These are phyloP conservation scores for Metarhizium rileyi DNA, from an alignment of 2,329 filamentous ascomycete species.

Conservation along the genomic window DNA sequence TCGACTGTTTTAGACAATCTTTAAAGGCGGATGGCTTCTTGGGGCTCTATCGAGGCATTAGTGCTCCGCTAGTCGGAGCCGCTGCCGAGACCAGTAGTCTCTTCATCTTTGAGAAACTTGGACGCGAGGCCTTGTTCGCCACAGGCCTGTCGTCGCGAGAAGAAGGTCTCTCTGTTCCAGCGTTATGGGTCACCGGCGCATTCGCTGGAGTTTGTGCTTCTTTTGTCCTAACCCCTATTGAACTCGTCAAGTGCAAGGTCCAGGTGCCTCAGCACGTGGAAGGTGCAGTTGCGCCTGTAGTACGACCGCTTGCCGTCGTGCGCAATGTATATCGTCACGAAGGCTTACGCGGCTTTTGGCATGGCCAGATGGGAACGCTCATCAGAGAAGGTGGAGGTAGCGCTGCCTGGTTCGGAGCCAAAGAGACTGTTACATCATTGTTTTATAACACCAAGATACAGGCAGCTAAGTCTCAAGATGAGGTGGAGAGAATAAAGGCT, in stretches of 20 bases:
- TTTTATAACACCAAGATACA: constrained; percentile 52
- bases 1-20: constrained; percentile 90
- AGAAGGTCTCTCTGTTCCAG: constrained; percentile 60
- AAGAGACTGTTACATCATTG: constrained; percentile 66
- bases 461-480: constrained; percentile 26
- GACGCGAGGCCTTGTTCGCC: constrained; percentile 55
- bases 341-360: constrained; percentile 84
- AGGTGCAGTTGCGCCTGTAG: constrained; percentile 33
- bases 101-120: constrained; percentile 80
- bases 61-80: constrained; percentile 79
- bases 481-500: constrained; percentile 31
- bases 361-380: constrained; percentile 85
- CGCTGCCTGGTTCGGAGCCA: constrained; percentile 90
- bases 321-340: constrained; percentile 72
- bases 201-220: constrained; percentile 84
- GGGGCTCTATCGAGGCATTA: constrained; percentile 86
- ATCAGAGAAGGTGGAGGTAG: constrained; percentile 90
- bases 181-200: constrained; percentile 71
- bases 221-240: constrained; percentile 84
- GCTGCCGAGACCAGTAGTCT: constrained; percentile 86
- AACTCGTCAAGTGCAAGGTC: constrained; percentile 97
- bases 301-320: constrained; percentile 63
- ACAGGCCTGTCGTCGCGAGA: constrained; percentile 38
- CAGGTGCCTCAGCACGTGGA: constrained; percentile 56
- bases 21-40: constrained; percentile 67